phyloP scores from a whole-genome alignment of 1,284 basidiomycete species.

The Cerrena zonata region DNA sequence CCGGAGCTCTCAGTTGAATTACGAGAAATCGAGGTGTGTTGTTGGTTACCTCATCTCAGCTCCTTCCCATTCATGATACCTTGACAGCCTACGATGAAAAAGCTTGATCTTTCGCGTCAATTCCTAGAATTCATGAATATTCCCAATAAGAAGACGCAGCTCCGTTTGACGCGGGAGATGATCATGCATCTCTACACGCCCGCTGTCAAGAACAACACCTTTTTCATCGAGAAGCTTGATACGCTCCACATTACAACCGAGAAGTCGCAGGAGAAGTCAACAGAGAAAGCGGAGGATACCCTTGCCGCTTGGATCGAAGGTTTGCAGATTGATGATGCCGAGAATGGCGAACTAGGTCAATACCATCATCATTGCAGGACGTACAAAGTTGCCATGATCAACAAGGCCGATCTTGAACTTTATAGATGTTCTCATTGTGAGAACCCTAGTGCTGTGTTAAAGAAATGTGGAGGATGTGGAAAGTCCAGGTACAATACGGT shows the following conservation, averaged over 20 bases:
- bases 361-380: neutral
- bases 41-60: neutral
- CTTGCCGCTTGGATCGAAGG: slow-evolving; percentile 52
- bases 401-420: slow-evolving; percentile 36
- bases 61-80: neutral
- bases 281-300: slow-evolving; percentile 44
- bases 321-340: slow-evolving; percentile 37
- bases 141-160: slow-evolving; percentile 40
- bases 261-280: slow-evolving; percentile 18
- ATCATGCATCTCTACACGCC: slow-evolving; percentile 39
- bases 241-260: slow-evolving; percentile 17
- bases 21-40: slow-evolving; percentile 42
- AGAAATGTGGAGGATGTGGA: slow-evolving; percentile 40
- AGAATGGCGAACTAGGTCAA: slow-evolving; percentile 23
- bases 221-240: slow-evolving; percentile 36
- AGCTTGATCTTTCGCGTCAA: slow-evolving; percentile 44
- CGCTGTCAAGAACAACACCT: slow-evolving; percentile 41
- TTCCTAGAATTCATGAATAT: slow-evolving; percentile 41
- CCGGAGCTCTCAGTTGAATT: slow-evolving; percentile 43
- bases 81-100: slow-evolving; percentile 35
- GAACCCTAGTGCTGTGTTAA: slow-evolving; percentile 48
- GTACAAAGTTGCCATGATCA: neutral
- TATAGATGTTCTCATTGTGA: slow-evolving; percentile 52
- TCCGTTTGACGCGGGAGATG: slow-evolving; percentile 43
- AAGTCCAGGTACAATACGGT: slow-evolving; percentile 16